Base-by-base conservation (phyloP, 306 rosid genomes). In the Dryas octopetala region DNA sequence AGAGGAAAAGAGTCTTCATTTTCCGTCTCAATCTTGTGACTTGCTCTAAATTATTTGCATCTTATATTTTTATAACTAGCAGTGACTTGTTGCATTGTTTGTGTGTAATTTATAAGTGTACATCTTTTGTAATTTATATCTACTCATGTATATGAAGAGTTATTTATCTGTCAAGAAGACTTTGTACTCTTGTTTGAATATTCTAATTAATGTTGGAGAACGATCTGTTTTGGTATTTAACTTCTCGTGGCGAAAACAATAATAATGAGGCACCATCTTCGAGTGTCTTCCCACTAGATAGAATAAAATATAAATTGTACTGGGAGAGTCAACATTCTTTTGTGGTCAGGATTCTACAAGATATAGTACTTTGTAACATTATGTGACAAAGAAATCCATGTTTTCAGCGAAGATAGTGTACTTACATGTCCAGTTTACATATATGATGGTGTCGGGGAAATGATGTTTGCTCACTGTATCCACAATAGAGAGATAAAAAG, bases 61-160 rank as follows among this genome's bases (percentile, higher is more conserved):
- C 38, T 48, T 48, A 14, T 73, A 57, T 82, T 72, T 86, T 65
- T 81, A 75, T 81, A 74, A 84, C 71, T 79, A 82, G 80, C 79
- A 77, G 85, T 84, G 83, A 68, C 90, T 78, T 76, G 83, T 52
- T 87, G 87, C 80, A 66, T 88, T 86, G 86, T 84, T 72, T 83
- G 79, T 86, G 81, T 80, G 78, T 85, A 82, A 87, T 76, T 78
- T 82, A 78, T 71, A 82, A 73, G 89, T 85, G 80, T 79, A 85
- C 82, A 85, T 76, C 80, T 84, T 76, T 78, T 90, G 89, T 89
- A 86, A 92, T 80, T 86, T 89, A 85, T 87, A 51, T 79, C 59
- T 65, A 77, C 26, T 50, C 60, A 47, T 74, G 77, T 62, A 63
- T 69, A 80, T 61, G 68, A 70, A 64, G 66, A 26, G 66, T 55